Base-by-base conservation (phyloP, 192 early-diverging fungal genomes). In the Phycomyces blakesleeanus region DNA sequence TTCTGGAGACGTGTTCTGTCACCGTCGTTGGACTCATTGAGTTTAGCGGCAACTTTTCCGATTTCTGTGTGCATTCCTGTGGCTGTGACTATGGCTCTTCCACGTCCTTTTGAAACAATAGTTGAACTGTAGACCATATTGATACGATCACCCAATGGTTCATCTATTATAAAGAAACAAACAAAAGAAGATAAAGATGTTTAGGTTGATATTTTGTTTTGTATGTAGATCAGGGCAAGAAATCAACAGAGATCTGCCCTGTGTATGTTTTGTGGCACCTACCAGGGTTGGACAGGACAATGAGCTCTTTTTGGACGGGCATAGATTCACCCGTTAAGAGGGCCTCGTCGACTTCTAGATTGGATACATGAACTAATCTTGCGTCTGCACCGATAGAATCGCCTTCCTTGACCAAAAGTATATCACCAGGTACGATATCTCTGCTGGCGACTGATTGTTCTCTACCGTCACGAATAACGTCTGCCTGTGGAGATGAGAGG, bases 61-160 rank as follows among this genome's bases (percentile, higher is more conserved):
- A 98, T 93, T 71, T 98, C 93, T 9, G 94, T 93, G 14, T 71
- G 42, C 84, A 90, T 88, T 25, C 90, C 96, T 1, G 88, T 93
- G 14, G 85, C 78, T n/a, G 89, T 87, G 22, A 94, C 92, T 44
- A 98, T 85, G 54, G 87, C 96, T 72, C 90, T 89, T 15, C 86
- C 93, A 58, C 96, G 88, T 16, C 96, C 96, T 70, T 91, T 87
- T 53, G 93, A 87, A 18, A 96, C 89, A 2, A 86, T 86, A 4
- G 96, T 98, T 44, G 91, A 90, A 69, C 91, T 86, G 69, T 93
- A 98, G 7, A 88, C 88, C 76, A 91, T 88, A 69, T 94, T 91
- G 57, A 90, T 91, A 68, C 96, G 94, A 71, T 98, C 96, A 55
- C 90, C 93, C 2, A 98, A 80, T 0, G 96, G 88, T 50, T 86